Evolutionary conservation across 352 stramenopile genomes (phyloP).

Genomic region (Elongisporangium undulatum): DNA sequence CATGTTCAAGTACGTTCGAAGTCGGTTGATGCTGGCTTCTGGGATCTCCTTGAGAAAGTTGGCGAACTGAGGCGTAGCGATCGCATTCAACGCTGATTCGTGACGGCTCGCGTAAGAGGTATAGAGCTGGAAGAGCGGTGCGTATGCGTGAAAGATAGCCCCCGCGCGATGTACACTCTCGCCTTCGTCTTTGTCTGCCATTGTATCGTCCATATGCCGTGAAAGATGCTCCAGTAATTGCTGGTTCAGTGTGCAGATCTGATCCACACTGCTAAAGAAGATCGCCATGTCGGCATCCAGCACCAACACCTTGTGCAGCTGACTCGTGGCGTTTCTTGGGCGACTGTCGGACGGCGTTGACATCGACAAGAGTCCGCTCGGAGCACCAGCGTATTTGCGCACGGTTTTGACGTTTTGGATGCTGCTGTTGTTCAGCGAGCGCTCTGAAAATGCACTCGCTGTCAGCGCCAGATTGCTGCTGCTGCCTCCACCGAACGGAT

Average conservation of each 20-base stretch:
- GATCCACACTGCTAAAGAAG: slow-evolving; percentile 86
- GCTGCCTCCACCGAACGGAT: slow-evolving; percentile 37
- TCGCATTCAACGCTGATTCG: slow-evolving; percentile 57
- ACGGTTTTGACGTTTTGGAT: slow-evolving; percentile 37
- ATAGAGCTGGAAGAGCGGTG: slow-evolving; percentile 81
- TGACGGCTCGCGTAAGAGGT: slow-evolving; percentile 83
- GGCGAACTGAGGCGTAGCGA: slow-evolving; percentile 71
- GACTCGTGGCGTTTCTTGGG: slow-evolving; percentile 5
- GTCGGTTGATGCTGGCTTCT: slow-evolving; percentile 42
- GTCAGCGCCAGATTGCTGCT: slow-evolving; percentile 28
- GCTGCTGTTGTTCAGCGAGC: slow-evolving; percentile 39
- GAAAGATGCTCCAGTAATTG: slow-evolving; percentile 84
- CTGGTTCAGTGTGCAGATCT: slow-evolving; percentile 87
- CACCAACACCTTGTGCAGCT: slow-evolving; percentile 45
- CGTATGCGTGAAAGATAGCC: slow-evolving; percentile 85
- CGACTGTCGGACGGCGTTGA: slow-evolving; percentile 13
- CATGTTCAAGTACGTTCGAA: slow-evolving; percentile 83
- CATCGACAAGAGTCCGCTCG: slow-evolving; percentile 7
- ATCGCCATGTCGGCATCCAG: slow-evolving; percentile 84
- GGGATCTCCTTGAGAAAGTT: slow-evolving; percentile 72
- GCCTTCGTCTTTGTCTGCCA: slow-evolving; percentile 16
- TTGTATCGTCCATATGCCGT: slow-evolving; percentile 68
- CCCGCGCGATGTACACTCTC: slow-evolving; percentile 29
- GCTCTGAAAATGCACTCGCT: slow-evolving; percentile 21
- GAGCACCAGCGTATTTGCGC: slow-evolving; percentile 18